A percentile compares a stretch with the other conserved stretches of the same genome.
Conservation (phyloP, 2,329 filamentous ascomycete genomes). For the Xylariales sp. region DNA sequence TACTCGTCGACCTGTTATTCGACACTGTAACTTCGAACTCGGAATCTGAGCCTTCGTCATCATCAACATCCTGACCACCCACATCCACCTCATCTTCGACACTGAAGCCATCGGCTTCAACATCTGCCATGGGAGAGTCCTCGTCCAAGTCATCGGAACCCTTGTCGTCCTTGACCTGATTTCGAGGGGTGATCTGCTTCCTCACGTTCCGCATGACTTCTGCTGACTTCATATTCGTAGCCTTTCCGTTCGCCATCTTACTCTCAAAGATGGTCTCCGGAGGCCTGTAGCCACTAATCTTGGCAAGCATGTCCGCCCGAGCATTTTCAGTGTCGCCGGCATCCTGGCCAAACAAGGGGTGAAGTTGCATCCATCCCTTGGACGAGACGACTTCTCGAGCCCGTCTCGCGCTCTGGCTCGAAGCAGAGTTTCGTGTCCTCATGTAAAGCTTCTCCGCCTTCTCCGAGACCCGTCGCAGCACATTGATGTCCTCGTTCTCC, state of each 20-base stretch:
- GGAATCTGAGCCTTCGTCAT: conserved; percentile 32
- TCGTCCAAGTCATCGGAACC: conserved; percentile 29
- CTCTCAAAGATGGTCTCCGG: conserved; percentile 91
- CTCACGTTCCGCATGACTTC: conserved; percentile 55
- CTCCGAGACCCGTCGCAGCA: conserved; percentile 66
- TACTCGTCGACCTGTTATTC: conserved; percentile 50
- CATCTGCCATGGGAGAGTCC: conserved; percentile 17
- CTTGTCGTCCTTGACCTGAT: conserved; percentile 29
- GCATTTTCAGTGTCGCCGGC: conserved; percentile 62
- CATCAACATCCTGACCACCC: conserved; percentile 26
- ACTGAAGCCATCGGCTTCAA: conserved; percentile 13
- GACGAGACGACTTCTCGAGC: conserved; percentile 71
- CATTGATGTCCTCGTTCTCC: conserved; percentile 68
- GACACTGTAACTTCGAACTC: conserved; percentile 68
- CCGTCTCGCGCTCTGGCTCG: conserved; percentile 82
- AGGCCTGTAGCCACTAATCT: conserved; percentile 83
- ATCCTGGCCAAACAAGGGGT: conserved; percentile 74
- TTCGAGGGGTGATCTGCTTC: conserved; percentile 49
- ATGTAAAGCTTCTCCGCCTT: conserved; percentile 94
- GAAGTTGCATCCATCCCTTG: conserved; percentile 67
- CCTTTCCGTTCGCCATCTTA: conserved; percentile 10
- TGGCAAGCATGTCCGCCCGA: conserved; percentile 79
- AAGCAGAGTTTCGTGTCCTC: conserved; percentile 84
- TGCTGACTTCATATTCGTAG: conserved; percentile 42
- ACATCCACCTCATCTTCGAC: conserved; percentile 19